A percentile compares a stretch with the other conserved stretches of the same genome.
These are phyloP conservation scores for bread wheat (Triticum aestivum) DNA, from an alignment of 176 grass and related monocot genomes.

Conservation along the genomic window DNA sequence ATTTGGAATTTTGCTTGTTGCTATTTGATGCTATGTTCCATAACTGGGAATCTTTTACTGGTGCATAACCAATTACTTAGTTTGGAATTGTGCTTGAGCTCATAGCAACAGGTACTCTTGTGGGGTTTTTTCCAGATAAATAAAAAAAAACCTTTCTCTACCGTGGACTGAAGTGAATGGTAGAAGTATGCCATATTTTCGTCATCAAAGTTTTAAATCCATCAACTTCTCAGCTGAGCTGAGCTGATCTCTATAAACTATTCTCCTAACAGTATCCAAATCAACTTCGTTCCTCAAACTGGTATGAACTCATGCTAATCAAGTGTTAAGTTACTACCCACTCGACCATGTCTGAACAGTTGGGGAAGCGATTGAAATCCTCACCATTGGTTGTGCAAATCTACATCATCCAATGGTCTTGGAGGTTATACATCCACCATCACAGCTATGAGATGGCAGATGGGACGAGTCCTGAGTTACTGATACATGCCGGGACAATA, in stretches of 20 bases:
- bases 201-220: not conserved
- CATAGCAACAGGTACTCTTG: not conserved
- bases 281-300: not conserved
- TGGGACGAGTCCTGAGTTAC: not conserved
- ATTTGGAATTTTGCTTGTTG: not conserved
- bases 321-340: not conserved
- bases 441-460: not conserved
- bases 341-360: not conserved
- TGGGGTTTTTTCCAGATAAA: not conserved
- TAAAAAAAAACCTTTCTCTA: not conserved
- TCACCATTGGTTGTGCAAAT: not conserved
- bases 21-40: not conserved
- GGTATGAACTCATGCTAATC: not conserved
- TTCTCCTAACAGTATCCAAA: slow-evolving; percentile 1
- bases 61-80: not conserved
- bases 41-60: not conserved
- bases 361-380: not conserved
- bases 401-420: not conserved
- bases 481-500: not conserved
- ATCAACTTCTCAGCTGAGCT: not conserved
- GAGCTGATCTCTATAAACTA: slow-evolving; percentile 10
- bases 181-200: not conserved
- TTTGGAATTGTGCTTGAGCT: not conserved
- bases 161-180: not conserved
- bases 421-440: not conserved